Conservation (phyloP, 2,329 filamentous ascomycete species). For the Escovopsis weberi region DNA sequence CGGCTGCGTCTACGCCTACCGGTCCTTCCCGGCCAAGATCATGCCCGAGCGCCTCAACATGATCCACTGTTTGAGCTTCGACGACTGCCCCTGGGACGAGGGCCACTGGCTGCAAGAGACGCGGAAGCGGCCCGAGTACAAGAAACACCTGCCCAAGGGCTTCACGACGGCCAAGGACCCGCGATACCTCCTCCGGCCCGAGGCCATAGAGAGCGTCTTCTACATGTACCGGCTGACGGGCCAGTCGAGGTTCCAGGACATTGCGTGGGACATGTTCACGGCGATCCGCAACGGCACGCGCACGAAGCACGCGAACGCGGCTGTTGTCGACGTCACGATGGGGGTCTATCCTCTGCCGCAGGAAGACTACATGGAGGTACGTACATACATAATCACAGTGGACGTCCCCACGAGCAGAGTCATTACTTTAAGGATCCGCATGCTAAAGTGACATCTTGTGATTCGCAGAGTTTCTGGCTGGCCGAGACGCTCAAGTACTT, state of each 20-base stretch:
- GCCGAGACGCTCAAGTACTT: slow-evolving; percentile 74
- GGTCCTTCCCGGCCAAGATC: slow-evolving; percentile 31
- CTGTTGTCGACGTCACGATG: slow-evolving; percentile 43
- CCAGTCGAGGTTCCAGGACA: slow-evolving; percentile 45
- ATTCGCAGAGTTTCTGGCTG: slow-evolving; percentile 62
- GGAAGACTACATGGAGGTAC: slow-evolving; percentile 44
- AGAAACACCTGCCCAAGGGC: slow-evolving; percentile 31
- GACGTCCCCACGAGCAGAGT: neutral
- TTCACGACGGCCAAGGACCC: slow-evolving; percentile 39
- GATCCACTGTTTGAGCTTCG: slow-evolving; percentile 21
- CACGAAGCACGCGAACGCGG: slow-evolving; percentile 45
- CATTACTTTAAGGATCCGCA: neutral
- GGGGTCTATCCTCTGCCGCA: slow-evolving; percentile 9
- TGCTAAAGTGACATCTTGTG: neutral
- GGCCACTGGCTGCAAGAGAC: slow-evolving; percentile 40
- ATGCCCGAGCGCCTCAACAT: slow-evolving; percentile 37
- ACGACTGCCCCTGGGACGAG: slow-evolving; percentile 21
- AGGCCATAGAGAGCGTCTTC: slow-evolving; percentile 71
- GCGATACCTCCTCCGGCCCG: slow-evolving; percentile 53
- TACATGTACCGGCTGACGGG: slow-evolving; percentile 61
- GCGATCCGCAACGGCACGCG: slow-evolving; percentile 43
- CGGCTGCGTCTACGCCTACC: slow-evolving; percentile 38
- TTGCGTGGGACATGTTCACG: slow-evolving; percentile 60
- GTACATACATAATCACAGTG: slow-evolving; percentile 17
- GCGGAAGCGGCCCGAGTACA: slow-evolving; percentile 5